Percentiles rank a stretch among this genome's conserved stretches.
Evolutionary conservation across 106 monocot genomes (phyloP).

Genomic region (Dendrobium catenatum): DNA sequence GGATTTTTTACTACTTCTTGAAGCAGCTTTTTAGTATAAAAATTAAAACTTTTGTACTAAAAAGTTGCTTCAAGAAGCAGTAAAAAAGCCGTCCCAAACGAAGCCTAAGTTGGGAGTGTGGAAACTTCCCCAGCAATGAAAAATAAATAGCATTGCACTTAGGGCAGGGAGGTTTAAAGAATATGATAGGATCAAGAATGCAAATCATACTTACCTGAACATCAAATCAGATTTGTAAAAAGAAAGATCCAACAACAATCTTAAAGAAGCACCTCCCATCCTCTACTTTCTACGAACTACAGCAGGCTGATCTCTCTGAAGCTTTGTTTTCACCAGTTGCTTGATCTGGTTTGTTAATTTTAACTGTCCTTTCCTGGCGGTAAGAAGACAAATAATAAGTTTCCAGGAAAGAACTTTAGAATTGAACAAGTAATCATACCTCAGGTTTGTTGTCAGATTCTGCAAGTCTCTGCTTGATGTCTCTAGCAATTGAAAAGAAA

Average conservation of each 20-base stretch:
- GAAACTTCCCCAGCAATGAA: too few species aligned
- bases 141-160: too few species aligned
- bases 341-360: conserved; percentile 59
- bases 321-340: conserved; percentile 36
- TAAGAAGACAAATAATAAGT: not conserved
- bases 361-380: conserved; percentile 57
- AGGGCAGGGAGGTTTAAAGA: too few species aligned
- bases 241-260: not conserved
- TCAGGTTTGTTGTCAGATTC: conserved; percentile 49
- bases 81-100: too few species aligned
- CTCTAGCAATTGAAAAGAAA: conserved; percentile 71
- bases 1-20: too few species aligned
- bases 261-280: not conserved
- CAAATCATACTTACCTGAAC: not conserved
- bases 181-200: not conserved
- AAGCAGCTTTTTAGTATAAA: too few species aligned
- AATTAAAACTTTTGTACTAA: too few species aligned
- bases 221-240: conserved; percentile 9
- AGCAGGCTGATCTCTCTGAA: conserved; percentile 43
- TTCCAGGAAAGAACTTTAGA: too few species aligned
- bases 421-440: conserved; percentile 15
- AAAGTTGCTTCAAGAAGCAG: too few species aligned
- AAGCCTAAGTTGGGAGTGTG: too few species aligned
- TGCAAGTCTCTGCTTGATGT: conserved; percentile 66
- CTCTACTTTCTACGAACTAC: conserved; percentile 25